Evolutionary conservation across 148 eudicot species (phyloP), one percentile per base, ranked within the genome.

Genomic region (Rhododendron ovatum): DNA sequence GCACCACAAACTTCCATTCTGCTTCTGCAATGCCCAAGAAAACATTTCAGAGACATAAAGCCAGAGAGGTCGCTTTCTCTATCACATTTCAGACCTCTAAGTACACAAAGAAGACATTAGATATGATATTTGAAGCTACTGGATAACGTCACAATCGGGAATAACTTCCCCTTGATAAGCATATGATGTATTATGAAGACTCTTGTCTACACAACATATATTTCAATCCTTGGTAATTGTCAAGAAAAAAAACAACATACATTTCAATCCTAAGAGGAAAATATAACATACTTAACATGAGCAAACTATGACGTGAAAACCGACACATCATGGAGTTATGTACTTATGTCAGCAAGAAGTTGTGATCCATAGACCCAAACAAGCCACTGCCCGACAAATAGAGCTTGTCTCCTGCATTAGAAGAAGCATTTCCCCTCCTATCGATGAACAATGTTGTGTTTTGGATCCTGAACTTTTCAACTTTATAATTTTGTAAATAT

Each of bases 1-100:
- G 78, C 8, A 91, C 5, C 48, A 89, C 91, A 77, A 79, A 10
- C 88, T 86, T 88, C 90, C 93, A 92, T 51, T 84, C 93, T 88
- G 88, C 88, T 82, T 69, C 94, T 92, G 85, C 76, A 87, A 78
- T 33, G 48, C 50, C 51, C 10, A 84, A 82, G 79, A 82, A 71
- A 22, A 84, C 15, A 33, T 28, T 86, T 86, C 33, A 86, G 73
- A 13, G 14, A 26, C 61, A 83, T 59, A 20, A 71, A 17, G 73
- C 24, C 1, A 74, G 39, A 17, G 84, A 81, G n/a, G 10, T 24
- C 15, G 24, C 63, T 69, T 84, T 48, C 63, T 84, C n/a, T 2
- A 39, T 39, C 20, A 47, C 85, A 69, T 48, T 61, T 37, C 45
- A 13, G 20, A 78, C 26, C 63, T 57, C 41, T 18, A 55, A 39